Evolutionary conservation across 768 basidiomycete genomes (phyloP).

Genomic region (Grammothele lineata): DNA sequence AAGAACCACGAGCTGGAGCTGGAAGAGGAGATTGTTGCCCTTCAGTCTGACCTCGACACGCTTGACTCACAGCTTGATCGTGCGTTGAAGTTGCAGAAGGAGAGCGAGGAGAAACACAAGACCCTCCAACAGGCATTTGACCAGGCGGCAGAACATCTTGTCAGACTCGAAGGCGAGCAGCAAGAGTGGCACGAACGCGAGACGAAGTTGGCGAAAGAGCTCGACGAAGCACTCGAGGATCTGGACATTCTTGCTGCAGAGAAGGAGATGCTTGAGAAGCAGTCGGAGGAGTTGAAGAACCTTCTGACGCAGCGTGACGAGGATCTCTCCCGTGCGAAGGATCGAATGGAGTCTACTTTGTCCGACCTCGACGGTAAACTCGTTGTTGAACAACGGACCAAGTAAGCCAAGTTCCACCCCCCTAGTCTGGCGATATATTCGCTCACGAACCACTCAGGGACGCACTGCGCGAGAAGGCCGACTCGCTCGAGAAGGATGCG

Average conservation of each 20-base stretch:
- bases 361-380: constrained; percentile 73
- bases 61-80: constrained; percentile 85
- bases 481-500: constrained; percentile 61
- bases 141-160: constrained; percentile 82
- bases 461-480: constrained; percentile 51
- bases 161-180: constrained; percentile 74
- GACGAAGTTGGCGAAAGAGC: constrained; percentile 52
- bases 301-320: constrained; percentile 74
- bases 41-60: constrained; percentile 80
- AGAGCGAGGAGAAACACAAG: constrained; percentile 75
- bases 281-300: constrained; percentile 66
- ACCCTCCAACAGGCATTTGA: constrained; percentile 70
- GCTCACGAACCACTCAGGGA: constrained; percentile 43
- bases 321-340: constrained; percentile 68
- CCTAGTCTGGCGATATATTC: background rate
- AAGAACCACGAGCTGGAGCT: constrained; percentile 83
- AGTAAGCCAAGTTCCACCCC: constrained; percentile 40
- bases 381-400: constrained; percentile 54
- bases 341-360: constrained; percentile 61
- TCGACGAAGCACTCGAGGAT: constrained; percentile 54
- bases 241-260: constrained; percentile 55
- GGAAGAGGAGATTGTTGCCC: constrained; percentile 75
- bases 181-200: constrained; percentile 65
- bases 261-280: constrained; percentile 58
- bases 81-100: constrained; percentile 71